Base-by-base conservation (phyloP, 2,329 filamentous ascomycete species). In the Apiospora arundinis region DNA sequence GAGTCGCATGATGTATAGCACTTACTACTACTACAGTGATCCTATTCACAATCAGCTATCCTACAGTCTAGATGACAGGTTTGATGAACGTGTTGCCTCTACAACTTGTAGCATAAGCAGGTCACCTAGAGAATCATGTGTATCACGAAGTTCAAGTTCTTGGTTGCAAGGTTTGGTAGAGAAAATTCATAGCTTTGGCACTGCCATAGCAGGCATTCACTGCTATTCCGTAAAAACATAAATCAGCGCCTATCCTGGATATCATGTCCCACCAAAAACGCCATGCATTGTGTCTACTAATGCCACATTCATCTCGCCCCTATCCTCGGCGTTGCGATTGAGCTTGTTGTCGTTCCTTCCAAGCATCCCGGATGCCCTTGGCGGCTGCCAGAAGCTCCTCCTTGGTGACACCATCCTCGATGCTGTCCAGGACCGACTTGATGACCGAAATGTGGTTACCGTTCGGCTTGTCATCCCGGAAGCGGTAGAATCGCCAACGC, bases 381-480 rank as follows among this genome's bases (percentile, higher is more conserved):
- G 92, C 92, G 0, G 89, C 87, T 1, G 83, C 87, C 65, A 95
- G 87, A 45, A 99, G 86, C 78, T 99, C 95, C 71, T 93, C 87
- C 82, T 97, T 91, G 0, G 90, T 93, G 14, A 99, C 94, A 1
- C 91, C 91, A 77, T 98, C 94, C 73, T 91, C 88, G 76, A 99
- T 98, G 81, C 94, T 97, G 74, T 95, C 92, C 72, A 98, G 87
- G 4, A 99, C 96, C 79, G 93, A 97, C 37, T 91, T 86, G 1
- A 98, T 94, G 0, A 93, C 95, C 23, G 86, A 91, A 72, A 93
- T 92, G 82, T 98, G 95, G 78, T 99, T 99, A 0, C 93, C 95
- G 75, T 97, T 92, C 40, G 87, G 85, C 83, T 99, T 99, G 82
- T 99, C 96, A 78, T 98, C 95, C 69, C 96, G 89, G 82, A 98